These are phyloP conservation scores for Cryptococcus jaspeensis DNA, from an alignment of 1,284 basidiomycete species.

Conservation along the genomic window DNA sequence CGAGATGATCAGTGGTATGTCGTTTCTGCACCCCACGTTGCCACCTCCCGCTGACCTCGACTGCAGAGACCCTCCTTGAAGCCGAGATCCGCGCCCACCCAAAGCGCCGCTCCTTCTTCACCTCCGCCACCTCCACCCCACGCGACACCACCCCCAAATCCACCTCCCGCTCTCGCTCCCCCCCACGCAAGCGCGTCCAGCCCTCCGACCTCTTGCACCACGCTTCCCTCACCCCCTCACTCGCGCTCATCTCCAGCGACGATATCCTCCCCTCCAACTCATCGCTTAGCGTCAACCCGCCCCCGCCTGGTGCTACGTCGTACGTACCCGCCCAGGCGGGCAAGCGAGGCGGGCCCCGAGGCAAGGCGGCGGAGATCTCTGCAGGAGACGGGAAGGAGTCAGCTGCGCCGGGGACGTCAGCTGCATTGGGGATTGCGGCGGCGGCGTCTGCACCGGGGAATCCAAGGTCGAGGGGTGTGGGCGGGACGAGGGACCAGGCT, in stretches of 20 bases:
- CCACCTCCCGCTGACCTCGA: neutral
- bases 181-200: slow-evolving; percentile 26
- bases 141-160: neutral
- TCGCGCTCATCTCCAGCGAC: slow-evolving; percentile 42
- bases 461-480: slow-evolving; percentile 33
- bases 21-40: neutral
- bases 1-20: slow-evolving; percentile 53
- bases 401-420: slow-evolving; percentile 40
- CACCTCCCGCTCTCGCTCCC: slow-evolving; percentile 1
- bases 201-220: slow-evolving; percentile 40
- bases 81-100: slow-evolving; percentile 41
- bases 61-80: slow-evolving; percentile 44
- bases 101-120: slow-evolving; percentile 34
- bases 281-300: slow-evolving; percentile 42
- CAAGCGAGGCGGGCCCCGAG: slow-evolving; percentile 42
- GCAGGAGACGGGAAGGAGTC: slow-evolving; percentile 30
- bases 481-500: slow-evolving; percentile 23
- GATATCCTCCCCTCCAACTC: slow-evolving; percentile 46
- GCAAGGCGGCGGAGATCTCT: slow-evolving; percentile 21
- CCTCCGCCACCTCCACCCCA: slow-evolving; percentile 10
- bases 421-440: slow-evolving; percentile 38
- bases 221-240: slow-evolving; percentile 36
- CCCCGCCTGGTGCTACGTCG: slow-evolving; percentile 21
- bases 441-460: slow-evolving; percentile 21
- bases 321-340: slow-evolving; percentile 27